Conservation (phyloP, 2,329 filamentous ascomycete genomes). For the Aspergillus candidus region DNA sequence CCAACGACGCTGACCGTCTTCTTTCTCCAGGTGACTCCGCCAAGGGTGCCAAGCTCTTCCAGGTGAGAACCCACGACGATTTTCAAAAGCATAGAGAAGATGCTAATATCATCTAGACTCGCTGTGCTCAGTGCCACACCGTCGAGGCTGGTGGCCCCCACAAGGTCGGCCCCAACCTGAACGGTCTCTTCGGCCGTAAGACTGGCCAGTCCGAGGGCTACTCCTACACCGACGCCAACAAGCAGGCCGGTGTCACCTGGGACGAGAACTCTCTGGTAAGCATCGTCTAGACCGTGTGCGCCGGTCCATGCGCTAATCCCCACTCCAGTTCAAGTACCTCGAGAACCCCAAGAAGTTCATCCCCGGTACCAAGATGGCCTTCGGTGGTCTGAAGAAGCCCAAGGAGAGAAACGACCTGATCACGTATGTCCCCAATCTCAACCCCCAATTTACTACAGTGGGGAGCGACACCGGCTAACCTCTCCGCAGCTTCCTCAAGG, state of each 20-base stretch:
- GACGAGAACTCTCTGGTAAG: slow-evolving; percentile 74
- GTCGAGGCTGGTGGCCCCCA: slow-evolving; percentile 83
- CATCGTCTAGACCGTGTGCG: slow-evolving; percentile 4
- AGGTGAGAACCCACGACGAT: slow-evolving; percentile 44
- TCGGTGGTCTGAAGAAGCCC: slow-evolving; percentile 98
- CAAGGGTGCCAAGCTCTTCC: slow-evolving; percentile 99
- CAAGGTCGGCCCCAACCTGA: slow-evolving; percentile 96
- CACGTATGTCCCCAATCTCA: slow-evolving; percentile 59
- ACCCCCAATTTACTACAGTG: too few species aligned
- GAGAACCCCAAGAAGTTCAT: slow-evolving; percentile 99
- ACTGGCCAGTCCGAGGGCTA: slow-evolving; percentile 85
- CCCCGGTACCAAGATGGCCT: slow-evolving; percentile 99
- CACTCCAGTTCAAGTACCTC: slow-evolving; percentile 80
- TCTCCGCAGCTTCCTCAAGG: slow-evolving; percentile 33
- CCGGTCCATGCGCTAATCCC: slow-evolving; percentile 9
- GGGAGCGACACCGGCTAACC: slow-evolving; percentile 10
- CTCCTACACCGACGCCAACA: slow-evolving; percentile 99
- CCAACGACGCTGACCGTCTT: slow-evolving; percentile 20
- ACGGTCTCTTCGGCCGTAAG: slow-evolving; percentile 97
- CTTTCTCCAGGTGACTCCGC: slow-evolving; percentile 67
- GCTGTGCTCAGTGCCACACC: slow-evolving; percentile 98
- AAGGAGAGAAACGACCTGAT: slow-evolving; percentile 99
- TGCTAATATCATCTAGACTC: slow-evolving; percentile 51
- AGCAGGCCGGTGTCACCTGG: slow-evolving; percentile 90
- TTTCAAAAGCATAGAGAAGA: neutral